phyloP scores from a whole-genome alignment of 75 land plant genomes.

The Adiantum capillusveneris region DNA sequence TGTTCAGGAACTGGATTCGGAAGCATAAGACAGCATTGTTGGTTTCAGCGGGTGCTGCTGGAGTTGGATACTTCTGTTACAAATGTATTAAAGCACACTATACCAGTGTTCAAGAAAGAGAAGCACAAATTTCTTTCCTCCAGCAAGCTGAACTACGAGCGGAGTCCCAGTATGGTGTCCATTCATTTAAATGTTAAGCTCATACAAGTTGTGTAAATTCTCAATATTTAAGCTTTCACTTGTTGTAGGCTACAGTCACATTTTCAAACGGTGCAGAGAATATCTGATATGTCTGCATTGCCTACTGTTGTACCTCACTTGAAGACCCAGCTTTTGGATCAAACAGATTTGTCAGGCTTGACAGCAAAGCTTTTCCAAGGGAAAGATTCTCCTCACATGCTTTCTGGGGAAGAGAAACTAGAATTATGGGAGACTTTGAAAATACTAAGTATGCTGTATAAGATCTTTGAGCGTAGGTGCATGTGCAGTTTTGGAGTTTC shows the following conservation, averaged over 20 bases:
- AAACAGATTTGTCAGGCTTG: conserved; percentile 56
- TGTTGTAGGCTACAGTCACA: conserved; percentile 62
- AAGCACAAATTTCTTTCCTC: conserved; percentile 37
- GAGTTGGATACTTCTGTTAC: conserved; percentile 66
- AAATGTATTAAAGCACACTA: conserved; percentile 39
- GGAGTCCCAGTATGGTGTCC: conserved; percentile 59
- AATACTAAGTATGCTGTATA: conserved; percentile 73
- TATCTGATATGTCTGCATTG: conserved; percentile 77
- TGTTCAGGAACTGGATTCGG: conserved; percentile 57
- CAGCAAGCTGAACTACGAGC: conserved; percentile 51
- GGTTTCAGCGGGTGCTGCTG: conserved; percentile 52
- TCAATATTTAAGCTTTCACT: no score
- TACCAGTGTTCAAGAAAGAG: conserved; percentile 36
- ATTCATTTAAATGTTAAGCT: no score
- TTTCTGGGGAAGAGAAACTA: conserved; percentile 57
- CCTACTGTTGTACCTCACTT: conserved; percentile 56
- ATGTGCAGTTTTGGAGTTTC: no score
- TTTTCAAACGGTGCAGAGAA: conserved; percentile 74
- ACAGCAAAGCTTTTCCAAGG: conserved; percentile 60
- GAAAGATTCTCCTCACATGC: conserved; percentile 49
- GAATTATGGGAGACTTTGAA: conserved; percentile 87
- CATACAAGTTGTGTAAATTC: no score
- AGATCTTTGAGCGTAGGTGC: no score
- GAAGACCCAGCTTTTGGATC: conserved; percentile 46
- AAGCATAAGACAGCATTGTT: conserved; percentile 56